These are phyloP conservation scores for Xerocomellus amylosporus DNA, from an alignment of 768 basidiomycete species.

Conservation along the genomic window DNA sequence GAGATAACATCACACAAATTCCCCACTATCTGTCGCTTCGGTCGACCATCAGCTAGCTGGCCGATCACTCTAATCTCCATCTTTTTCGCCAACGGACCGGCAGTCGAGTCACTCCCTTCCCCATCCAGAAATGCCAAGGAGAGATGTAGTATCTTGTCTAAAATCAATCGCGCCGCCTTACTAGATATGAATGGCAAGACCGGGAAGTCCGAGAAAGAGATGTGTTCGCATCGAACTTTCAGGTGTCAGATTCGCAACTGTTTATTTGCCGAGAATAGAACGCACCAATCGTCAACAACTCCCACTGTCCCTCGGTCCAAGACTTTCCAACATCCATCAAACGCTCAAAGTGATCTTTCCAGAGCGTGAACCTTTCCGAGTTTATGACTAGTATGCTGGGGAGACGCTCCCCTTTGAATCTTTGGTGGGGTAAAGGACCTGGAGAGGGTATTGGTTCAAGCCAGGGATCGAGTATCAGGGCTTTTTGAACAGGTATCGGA, in stretches of 20 bases:
- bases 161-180: slow-evolving; percentile 18
- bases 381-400: slow-evolving; percentile 65
- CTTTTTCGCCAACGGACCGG: slow-evolving; percentile 10
- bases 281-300: slow-evolving; percentile 50
- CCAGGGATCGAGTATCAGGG: slow-evolving; percentile 80
- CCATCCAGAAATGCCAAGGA: slow-evolving; percentile 26
- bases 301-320: slow-evolving; percentile 50
- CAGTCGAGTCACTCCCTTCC: background rate
- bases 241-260: background rate
- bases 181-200: slow-evolving; percentile 21
- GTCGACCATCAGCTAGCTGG: slow-evolving; percentile 23
- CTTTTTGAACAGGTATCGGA: slow-evolving; percentile 53
- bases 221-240: slow-evolving; percentile 25
- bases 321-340: slow-evolving; percentile 49
- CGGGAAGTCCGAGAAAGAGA: slow-evolving; percentile 31
- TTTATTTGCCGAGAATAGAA: background rate
- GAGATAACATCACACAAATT: slow-evolving; percentile 21
- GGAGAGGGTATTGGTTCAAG: slow-evolving; percentile 69
- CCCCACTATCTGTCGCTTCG: slow-evolving; percentile 23
- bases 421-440: slow-evolving; percentile 37
- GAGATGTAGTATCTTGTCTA: slow-evolving; percentile 22
- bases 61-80: slow-evolving; percentile 24
- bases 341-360: slow-evolving; percentile 69
- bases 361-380: slow-evolving; percentile 74
- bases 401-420: slow-evolving; percentile 8